These are phyloP conservation scores for Sungouiozyma ichnusensis DNA, from an alignment of 805 yeast species.

Conservation along the genomic window DNA sequence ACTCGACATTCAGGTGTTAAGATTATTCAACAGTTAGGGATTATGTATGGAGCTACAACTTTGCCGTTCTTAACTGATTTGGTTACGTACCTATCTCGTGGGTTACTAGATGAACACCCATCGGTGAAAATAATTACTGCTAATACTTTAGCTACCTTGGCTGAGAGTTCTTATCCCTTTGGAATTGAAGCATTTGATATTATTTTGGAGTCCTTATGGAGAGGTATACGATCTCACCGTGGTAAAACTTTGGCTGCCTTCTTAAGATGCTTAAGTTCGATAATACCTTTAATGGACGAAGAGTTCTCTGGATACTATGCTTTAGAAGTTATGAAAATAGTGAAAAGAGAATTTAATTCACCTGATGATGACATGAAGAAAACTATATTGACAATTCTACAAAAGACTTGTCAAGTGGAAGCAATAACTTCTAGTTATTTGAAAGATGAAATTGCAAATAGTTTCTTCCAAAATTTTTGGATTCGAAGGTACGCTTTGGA, in stretches of 20 bases:
- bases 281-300: constrained; percentile 78
- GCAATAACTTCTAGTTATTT: constrained; percentile 44
- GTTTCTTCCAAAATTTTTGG: constrained; percentile 71
- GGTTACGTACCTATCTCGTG: constrained; percentile 48
- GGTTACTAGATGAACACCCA: constrained; percentile 56
- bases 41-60: constrained; percentile 57
- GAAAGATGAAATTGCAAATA: constrained; percentile 41
- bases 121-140: constrained; percentile 66
- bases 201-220: constrained; percentile 69
- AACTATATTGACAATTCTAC: constrained; percentile 58
- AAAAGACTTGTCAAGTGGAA: constrained; percentile 52
- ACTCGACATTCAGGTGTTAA: constrained; percentile 78
- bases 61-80: constrained; percentile 63
- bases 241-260: constrained; percentile 72
- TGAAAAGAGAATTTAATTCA: constrained; percentile 61
- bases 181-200: constrained; percentile 83
- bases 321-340: constrained; percentile 54
- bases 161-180: constrained; percentile 75
- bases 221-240: constrained; percentile 62
- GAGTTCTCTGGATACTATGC: constrained; percentile 76
- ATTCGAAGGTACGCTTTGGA: constrained; percentile 70
- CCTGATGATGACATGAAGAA: constrained; percentile 84
- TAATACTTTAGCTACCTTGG: constrained; percentile 57
- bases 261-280: constrained; percentile 63
- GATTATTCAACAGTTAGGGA: constrained; percentile 65